phyloP scores from a whole-genome alignment of 1,139 yeast genomes.

The Zygosaccharomyces sapae region DNA sequence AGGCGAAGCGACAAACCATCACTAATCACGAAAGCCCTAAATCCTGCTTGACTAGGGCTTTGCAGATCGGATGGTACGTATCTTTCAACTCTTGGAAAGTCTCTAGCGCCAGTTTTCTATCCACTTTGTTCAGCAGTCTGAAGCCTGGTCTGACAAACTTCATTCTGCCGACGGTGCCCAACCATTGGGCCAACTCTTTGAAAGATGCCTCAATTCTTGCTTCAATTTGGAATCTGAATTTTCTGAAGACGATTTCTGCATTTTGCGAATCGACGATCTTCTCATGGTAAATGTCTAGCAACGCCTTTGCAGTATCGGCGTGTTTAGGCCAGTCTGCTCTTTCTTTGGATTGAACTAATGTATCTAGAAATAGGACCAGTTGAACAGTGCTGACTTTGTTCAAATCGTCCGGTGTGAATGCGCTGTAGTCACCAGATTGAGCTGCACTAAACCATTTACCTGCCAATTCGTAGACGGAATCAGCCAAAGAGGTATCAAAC shows the following conservation, averaged over 20 bases:
- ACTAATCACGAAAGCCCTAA: conserved; percentile 32
- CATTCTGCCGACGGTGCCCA: conserved; percentile 92
- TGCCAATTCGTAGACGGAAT: conserved; percentile 64
- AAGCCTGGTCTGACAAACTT: conserved; percentile 89
- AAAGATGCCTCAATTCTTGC: conserved; percentile 47
- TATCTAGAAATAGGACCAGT: conserved; percentile 71
- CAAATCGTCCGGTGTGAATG: conserved; percentile 45
- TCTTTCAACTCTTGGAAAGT: conserved; percentile 58
- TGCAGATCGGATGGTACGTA: conserved; percentile 82
- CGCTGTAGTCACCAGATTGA: conserved; percentile 23
- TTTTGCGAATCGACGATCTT: conserved; percentile 47
- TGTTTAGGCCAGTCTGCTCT: conserved; percentile 32
- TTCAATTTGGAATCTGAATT: conserved; percentile 60
- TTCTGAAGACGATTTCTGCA: conserved; percentile 78
- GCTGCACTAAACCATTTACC: conserved; percentile 54
- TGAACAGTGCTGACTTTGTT: conserved; percentile 65
- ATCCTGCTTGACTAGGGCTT: conserved; percentile 73
- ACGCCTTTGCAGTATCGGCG: conserved; percentile 30
- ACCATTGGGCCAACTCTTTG: conserved; percentile 65
- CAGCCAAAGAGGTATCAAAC: conserved; percentile 75
- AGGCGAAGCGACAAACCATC: neutral
- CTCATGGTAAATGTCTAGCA: conserved; percentile 33
- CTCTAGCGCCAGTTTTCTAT: conserved; percentile 57
- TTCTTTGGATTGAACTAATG: conserved; percentile 43
- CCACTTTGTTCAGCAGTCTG: conserved; percentile 58